These are phyloP conservation scores for Thermothelomyces thermophilus DNA, from an alignment of 2,329 filamentous ascomycete genomes.

Conservation along the genomic window DNA sequence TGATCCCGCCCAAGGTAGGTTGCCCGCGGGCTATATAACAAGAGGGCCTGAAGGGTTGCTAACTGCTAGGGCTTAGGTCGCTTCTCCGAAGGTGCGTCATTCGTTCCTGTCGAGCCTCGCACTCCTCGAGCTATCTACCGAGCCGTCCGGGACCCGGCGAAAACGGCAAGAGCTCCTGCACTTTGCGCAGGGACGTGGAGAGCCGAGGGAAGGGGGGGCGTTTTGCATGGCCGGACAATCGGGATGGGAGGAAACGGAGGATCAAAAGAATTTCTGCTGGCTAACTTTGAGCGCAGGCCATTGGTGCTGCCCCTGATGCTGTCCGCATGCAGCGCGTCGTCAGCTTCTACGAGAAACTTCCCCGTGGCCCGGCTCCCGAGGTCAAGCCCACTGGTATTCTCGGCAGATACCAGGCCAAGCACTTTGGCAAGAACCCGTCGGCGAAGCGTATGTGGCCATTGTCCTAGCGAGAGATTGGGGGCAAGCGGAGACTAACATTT, in stretches of 20 bases:
- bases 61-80: conserved; percentile 49
- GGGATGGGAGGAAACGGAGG: neutral
- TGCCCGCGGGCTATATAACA: conserved; percentile 5
- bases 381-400: conserved; percentile 74
- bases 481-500: conserved; percentile 20
- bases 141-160: conserved; percentile 1
- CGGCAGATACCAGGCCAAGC: conserved; percentile 80
- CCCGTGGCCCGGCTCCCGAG: conserved; percentile 83
- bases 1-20: conserved; percentile 96
- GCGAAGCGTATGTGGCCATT: conserved; percentile 66
- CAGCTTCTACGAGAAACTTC: conserved; percentile 97
- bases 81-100: conserved; percentile 76
- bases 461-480: neutral
- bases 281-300: conserved; percentile 54
- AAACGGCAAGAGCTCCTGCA: neutral
- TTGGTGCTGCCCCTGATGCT: conserved; percentile 91
- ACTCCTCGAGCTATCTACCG: neutral
- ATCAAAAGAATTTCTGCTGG: neutral
- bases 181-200: neutral
- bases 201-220: neutral
- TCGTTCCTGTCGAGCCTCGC: conserved; percentile 8
- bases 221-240: neutral
- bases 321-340: conserved; percentile 97
- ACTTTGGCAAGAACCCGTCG: conserved; percentile 93
- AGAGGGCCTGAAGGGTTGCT: conserved; percentile 4